These are phyloP conservation scores for Plectosphaerella sp. DNA, from an alignment of 2,329 filamentous ascomycete species.

Conservation along the genomic window DNA sequence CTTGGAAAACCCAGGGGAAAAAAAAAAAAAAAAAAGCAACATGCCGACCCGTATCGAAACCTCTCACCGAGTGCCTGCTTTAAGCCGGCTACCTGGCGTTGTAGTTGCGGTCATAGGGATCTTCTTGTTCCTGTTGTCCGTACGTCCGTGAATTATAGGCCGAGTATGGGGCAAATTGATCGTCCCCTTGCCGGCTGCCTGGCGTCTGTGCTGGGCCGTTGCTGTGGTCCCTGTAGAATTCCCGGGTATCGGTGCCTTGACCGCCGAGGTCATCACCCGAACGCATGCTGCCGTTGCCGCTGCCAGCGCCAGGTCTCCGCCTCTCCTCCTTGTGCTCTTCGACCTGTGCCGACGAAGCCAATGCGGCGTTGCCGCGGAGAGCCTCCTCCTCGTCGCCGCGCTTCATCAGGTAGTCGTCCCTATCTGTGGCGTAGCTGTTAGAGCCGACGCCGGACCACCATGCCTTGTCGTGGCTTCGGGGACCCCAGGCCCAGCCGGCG, in stretches of 20 bases:
- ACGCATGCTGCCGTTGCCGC: background rate
- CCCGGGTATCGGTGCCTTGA: background rate
- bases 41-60: too few relatives aligned
- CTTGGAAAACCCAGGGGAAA: too few relatives aligned
- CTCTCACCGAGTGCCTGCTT: too few relatives aligned
- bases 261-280: background rate
- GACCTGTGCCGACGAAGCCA: background rate
- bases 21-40: too few relatives aligned
- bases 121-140: background rate
- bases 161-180: background rate
- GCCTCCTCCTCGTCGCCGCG: conserved; percentile 23
- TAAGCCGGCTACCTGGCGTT: background rate
- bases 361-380: background rate
- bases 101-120: background rate
- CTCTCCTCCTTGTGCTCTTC: background rate
- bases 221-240: background rate
- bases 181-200: background rate
- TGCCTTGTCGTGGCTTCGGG: conserved; percentile 65
- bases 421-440: conserved; percentile 48
- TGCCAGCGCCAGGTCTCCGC: background rate
- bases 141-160: background rate
- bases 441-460: conserved; percentile 74
- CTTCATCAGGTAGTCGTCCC: conserved; percentile 17
- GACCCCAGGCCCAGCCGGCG: conserved; percentile 86
- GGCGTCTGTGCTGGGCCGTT: background rate